Evolutionary conservation across 2,329 filamentous ascomycete genomes (phyloP), one percentile per base, ranked within the genome.

Genomic region (Apiospora sp.): DNA sequence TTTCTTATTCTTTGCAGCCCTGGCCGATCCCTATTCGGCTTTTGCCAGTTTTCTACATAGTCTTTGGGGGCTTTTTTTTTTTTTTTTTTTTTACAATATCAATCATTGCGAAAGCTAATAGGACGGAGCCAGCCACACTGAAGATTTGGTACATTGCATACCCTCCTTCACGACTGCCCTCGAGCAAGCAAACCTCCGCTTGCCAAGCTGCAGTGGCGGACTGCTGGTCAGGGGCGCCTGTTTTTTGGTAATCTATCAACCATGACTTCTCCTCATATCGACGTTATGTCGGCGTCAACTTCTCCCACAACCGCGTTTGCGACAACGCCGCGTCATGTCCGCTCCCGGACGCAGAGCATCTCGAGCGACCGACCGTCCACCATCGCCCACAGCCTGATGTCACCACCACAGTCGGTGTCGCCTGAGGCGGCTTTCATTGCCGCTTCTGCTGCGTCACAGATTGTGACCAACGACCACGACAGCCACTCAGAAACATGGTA

Each of bases 351-450:
- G 19, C 88, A 88, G 75, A 94, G 92, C 82, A 87, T 93, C 75
- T 93, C 91, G 74, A 94, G 92, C 85, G 92, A 94, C 81, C 85
- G 89, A 73, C 90, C 91, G 34, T 93, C 92, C 7, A 84, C 87
- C 8, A 86, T 88, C 74, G 85, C 83, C 81, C 85, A 86, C 79
- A 88, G 88, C 78, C 83, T 93, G 69, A 87, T 90, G 81, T 89
- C 91, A 67, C 93, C 93, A 70, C 93, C 94, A 24, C 81, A 89
- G 46, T 86, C 86, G 69, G 88, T 96, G 72, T 91, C 91, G 67
- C 96, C 96, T 13, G 87, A 92, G 76, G 92, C 96, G 43, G 93
- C 92, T 24, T 99, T 97, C 83, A 95, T 99, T 78, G 95, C 96
- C 67, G 87, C 91, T 44, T 92, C 94, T 67, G 94, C 96, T 73